phyloP scores from a whole-genome alignment of 1,284 basidiomycete genomes.

The Somion occarium region DNA sequence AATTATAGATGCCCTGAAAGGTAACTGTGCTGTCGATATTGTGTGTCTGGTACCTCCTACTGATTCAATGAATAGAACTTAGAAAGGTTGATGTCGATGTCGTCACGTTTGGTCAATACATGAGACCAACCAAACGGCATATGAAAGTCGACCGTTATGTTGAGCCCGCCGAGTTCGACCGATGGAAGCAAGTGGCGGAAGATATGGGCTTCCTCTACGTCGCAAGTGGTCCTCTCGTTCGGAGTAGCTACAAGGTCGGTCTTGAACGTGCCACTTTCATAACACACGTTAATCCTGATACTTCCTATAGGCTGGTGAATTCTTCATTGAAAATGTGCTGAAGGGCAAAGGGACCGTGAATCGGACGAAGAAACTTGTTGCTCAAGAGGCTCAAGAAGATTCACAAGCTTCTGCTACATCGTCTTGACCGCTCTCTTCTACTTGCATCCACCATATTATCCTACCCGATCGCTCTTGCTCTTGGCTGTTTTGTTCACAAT shows the following conservation, averaged over 20 bases:
- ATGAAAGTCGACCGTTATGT: slow-evolving; percentile 99
- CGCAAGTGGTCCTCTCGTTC: slow-evolving; percentile 92
- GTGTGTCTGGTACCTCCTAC: background rate
- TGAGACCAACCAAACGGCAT: slow-evolving; percentile 98
- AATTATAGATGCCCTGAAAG: slow-evolving; percentile 78
- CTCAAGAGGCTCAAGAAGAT: slow-evolving; percentile 14
- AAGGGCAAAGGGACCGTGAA: slow-evolving; percentile 50
- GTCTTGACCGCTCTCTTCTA: background rate
- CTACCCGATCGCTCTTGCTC: too few relatives aligned
- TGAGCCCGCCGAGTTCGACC: slow-evolving; percentile 87
- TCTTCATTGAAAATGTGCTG: slow-evolving; percentile 88
- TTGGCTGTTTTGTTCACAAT: too few relatives aligned
- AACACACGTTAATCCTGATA: background rate
- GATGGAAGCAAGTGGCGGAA: slow-evolving; percentile 89
- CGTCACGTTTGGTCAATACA: slow-evolving; percentile 99
- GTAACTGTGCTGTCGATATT: slow-evolving; percentile 37
- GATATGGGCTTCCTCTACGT: slow-evolving; percentile 96
- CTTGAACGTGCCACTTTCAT: too few relatives aligned
- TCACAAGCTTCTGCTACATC: slow-evolving; percentile 7
- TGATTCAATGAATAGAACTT: slow-evolving; percentile 53
- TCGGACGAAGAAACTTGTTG: slow-evolving; percentile 32
- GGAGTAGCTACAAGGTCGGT: slow-evolving; percentile 93
- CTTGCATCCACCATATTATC: background rate
- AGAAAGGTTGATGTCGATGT: slow-evolving; percentile 90
- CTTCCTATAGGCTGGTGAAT: slow-evolving; percentile 74